These are phyloP conservation scores for Pythium aristosporum DNA, from an alignment of 352 stramenopile genomes.

Conservation along the genomic window DNA sequence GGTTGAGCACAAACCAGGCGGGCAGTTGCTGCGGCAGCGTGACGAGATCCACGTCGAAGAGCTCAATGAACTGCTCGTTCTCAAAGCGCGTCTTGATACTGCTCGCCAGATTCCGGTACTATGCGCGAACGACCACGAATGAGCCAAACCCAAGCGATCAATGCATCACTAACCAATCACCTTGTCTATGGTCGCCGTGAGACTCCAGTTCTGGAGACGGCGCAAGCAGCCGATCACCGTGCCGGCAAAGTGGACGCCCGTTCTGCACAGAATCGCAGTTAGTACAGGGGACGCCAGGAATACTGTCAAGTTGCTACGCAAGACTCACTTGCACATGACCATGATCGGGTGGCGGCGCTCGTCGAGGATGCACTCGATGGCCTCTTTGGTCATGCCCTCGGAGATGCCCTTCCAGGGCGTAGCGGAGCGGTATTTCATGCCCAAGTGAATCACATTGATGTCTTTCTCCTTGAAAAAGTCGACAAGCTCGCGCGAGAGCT, in stretches of 20 bases:
- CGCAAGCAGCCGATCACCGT: constrained; percentile 83
- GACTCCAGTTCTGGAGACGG: constrained; percentile 82
- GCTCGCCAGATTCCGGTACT: constrained; percentile 86
- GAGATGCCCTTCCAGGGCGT: constrained; percentile 75
- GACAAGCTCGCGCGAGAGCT: constrained; percentile 69
- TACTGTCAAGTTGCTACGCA: background rate
- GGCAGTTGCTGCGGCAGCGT: constrained; percentile 76
- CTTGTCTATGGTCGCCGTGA: constrained; percentile 88
- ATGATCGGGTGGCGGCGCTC: constrained; percentile 76
- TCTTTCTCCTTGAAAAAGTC: constrained; percentile 85
- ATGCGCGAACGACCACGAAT: background rate
- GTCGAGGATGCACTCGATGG: constrained; percentile 83
- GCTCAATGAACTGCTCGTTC: constrained; percentile 89
- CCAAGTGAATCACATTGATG: constrained; percentile 80
- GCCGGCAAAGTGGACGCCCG: constrained; percentile 69
- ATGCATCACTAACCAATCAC: constrained; percentile 18
- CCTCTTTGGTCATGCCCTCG: constrained; percentile 84
- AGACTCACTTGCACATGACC: constrained; percentile 83
- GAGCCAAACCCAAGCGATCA: background rate
- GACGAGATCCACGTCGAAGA: constrained; percentile 86
- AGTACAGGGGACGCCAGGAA: background rate
- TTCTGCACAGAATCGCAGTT: constrained; percentile 31
- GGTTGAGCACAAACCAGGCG: constrained; percentile 79
- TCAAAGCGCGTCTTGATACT: constrained; percentile 87
- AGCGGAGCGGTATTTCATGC: constrained; percentile 73